Evolutionary conservation across 1,284 basidiomycete genomes (phyloP).

Genomic region (Schizophyllum commune): DNA sequence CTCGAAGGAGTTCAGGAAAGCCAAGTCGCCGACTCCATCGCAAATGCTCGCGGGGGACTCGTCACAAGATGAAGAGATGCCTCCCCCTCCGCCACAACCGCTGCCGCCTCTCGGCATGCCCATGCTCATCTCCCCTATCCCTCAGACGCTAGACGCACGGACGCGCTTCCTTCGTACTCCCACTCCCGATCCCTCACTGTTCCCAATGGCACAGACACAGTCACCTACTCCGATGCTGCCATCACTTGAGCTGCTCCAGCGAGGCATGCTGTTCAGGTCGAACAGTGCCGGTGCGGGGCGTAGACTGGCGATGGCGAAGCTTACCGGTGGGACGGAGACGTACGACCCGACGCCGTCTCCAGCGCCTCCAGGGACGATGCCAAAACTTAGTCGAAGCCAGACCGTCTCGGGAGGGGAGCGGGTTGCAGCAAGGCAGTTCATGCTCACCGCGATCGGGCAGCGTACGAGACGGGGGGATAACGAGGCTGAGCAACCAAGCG

Average conservation of each 20-base stretch:
- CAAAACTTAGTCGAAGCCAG: constrained; percentile 59
- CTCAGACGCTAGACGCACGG: constrained; percentile 47
- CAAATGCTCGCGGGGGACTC: constrained; percentile 48
- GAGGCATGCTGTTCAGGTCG: constrained; percentile 58
- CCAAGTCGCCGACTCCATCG: constrained; percentile 36
- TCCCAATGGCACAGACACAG: constrained; percentile 50
- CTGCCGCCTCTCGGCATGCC: constrained; percentile 29
- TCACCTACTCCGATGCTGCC: constrained; percentile 48
- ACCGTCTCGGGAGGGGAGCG: constrained; percentile 74
- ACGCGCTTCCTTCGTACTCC: constrained; percentile 51
- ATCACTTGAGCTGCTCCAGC: constrained; percentile 53
- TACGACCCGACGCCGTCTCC: constrained; percentile 51
- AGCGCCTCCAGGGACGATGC: constrained; percentile 39
- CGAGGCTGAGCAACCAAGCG: constrained; percentile 36
- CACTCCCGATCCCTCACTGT: constrained; percentile 41
- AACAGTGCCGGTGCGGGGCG: constrained; percentile 59
- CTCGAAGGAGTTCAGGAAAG: constrained; percentile 59
- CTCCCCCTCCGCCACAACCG: constrained; percentile 24
- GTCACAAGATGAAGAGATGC: constrained; percentile 57
- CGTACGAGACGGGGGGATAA: constrained; percentile 31
- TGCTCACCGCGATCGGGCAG: constrained; percentile 51
- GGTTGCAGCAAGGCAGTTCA: constrained; percentile 54
- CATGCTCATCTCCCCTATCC: constrained; percentile 54
- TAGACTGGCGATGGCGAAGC: constrained; percentile 66
- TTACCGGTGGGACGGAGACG: constrained; percentile 56